A percentile compares a stretch with the other conserved stretches of the same genome.
Evolutionary conservation across 2,329 filamentous ascomycete species (phyloP).

Genomic region (Pseudogymnoascus sp.): DNA sequence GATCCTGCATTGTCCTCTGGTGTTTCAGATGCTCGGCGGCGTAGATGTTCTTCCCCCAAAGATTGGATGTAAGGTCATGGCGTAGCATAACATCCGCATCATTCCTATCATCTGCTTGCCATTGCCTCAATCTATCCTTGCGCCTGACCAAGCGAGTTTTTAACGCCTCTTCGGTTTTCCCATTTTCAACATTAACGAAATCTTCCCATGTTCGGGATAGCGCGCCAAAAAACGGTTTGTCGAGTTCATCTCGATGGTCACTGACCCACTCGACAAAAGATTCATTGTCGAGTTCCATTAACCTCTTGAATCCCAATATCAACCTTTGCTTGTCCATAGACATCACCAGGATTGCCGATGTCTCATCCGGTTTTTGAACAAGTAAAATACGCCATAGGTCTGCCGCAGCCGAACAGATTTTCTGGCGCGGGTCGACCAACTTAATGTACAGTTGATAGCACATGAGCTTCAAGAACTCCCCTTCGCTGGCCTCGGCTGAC

Average conservation of each 20-base stretch:
- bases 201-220: constrained; percentile 81
- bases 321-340: constrained; percentile 62
- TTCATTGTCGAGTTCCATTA: constrained; percentile 83
- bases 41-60: constrained; percentile 95
- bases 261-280: constrained; percentile 85
- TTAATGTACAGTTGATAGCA: constrained; percentile 93
- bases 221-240: constrained; percentile 71
- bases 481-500: constrained; percentile 65
- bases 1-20: constrained; percentile 80
- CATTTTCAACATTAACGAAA: constrained; percentile 77
- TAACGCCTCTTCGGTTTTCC: constrained; percentile 66
- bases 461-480: constrained; percentile 74
- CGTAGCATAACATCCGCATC: constrained; percentile 64
- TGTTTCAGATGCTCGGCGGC: constrained; percentile 86
- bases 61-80: constrained; percentile 79
- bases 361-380: constrained; percentile 85
- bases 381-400: constrained; percentile 86
- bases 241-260: constrained; percentile 66
- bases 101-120: constrained; percentile 61
- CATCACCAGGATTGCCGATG: constrained; percentile 62
- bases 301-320: constrained; percentile 67
- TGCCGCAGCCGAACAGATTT: constrained; percentile 67
- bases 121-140: constrained; percentile 72
- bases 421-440: constrained; percentile 59
- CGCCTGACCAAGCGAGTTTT: constrained; percentile 63